phyloP scores from a whole-genome alignment of 108 stramenopile species.

The Mediolabrus comicus region DNA sequence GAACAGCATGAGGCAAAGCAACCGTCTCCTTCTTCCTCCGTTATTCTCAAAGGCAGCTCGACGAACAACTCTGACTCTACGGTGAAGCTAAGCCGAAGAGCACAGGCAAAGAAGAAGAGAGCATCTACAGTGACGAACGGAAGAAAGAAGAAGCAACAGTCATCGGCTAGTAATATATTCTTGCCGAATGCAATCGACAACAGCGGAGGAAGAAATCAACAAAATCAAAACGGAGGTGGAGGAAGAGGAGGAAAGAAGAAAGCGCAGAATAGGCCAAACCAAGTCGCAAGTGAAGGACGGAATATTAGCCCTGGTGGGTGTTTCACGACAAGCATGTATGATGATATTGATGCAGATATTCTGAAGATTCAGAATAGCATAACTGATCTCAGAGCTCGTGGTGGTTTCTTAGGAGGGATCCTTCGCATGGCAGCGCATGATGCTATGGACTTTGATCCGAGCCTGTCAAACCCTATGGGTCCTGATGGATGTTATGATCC shows the following conservation, averaged over 20 bases:
- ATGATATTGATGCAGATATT: conserved; percentile 34
- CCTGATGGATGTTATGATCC: conserved; percentile 46
- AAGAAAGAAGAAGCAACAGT: background rate
- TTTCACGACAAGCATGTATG: conserved; percentile 15
- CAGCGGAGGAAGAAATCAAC: background rate
- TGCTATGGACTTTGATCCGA: conserved; percentile 41
- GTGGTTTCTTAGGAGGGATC: conserved; percentile 46
- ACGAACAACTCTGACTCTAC: background rate
- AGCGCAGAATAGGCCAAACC: no score
- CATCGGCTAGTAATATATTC: background rate
- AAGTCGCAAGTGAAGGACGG: background rate
- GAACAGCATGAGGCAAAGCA: background rate
- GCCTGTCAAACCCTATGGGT: conserved; percentile 5
- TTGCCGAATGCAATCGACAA: background rate
- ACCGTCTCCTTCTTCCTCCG: background rate
- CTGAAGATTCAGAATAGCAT: conserved; percentile 20
- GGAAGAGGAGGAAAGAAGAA: no score
- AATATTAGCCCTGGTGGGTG: background rate
- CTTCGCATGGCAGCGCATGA: conserved; percentile 46
- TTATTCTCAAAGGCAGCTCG: background rate
- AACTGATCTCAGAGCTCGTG: conserved; percentile 4
- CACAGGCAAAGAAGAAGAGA: background rate
- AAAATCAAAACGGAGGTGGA: background rate
- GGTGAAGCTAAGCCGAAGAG: background rate
- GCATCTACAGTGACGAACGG: background rate